Evolutionary conservation across 2,329 filamentous ascomycete species (phyloP).

Genomic region (Orbilia oligospora): DNA sequence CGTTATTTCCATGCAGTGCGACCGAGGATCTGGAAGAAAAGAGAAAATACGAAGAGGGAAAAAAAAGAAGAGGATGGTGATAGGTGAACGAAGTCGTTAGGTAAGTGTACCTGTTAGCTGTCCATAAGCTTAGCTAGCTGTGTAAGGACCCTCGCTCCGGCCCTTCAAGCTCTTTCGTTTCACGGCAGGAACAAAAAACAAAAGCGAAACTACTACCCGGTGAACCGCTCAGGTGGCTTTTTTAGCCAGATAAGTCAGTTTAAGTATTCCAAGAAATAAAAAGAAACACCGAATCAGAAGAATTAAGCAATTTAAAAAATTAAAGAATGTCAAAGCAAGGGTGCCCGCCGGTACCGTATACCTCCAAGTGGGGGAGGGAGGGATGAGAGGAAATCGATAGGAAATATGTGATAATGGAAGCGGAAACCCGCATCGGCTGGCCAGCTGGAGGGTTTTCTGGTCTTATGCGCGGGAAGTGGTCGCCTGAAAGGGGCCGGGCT

Average conservation of each 20-base stretch:
- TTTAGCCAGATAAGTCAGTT: slow-evolving; percentile 1
- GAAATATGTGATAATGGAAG: slow-evolving; percentile 26
- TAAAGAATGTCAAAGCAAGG: neutral
- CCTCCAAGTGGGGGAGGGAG: neutral
- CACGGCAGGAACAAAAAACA: slow-evolving; percentile 7
- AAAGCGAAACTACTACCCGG: neutral
- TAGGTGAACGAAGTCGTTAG: neutral
- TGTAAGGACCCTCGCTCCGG: neutral
- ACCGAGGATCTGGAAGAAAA: slow-evolving; percentile 8
- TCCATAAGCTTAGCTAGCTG: neutral
- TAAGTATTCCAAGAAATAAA: slow-evolving; percentile 8
- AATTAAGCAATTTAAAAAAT: neutral
- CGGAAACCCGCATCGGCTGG: slow-evolving; percentile 21
- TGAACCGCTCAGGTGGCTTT: neutral
- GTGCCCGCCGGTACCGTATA: neutral
- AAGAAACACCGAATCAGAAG: neutral
- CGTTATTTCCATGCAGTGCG: slow-evolving; percentile 16
- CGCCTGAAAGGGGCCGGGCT: slow-evolving; percentile 15
- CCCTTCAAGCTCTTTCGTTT: neutral
- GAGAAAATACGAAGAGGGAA: no score
- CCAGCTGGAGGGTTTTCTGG: neutral
- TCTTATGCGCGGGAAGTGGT: slow-evolving; percentile 24
- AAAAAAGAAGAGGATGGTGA: neutral
- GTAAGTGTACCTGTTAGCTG: neutral
- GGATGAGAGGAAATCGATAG: neutral